phyloP scores from a whole-genome alignment of 495 filamentous ascomycete species.

The Penicillium steckii region DNA sequence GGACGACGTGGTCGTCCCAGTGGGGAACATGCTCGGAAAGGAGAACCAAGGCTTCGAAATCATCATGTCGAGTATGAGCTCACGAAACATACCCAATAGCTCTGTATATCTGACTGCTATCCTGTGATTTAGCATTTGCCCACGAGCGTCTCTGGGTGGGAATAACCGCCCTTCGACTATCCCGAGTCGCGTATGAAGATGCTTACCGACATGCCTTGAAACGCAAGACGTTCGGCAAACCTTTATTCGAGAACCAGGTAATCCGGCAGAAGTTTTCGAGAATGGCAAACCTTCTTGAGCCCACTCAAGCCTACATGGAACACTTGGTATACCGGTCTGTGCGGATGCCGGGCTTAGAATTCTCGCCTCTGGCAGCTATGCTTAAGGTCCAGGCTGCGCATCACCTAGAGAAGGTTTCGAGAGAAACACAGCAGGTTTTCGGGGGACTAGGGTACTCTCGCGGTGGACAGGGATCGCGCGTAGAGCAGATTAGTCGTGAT shows the following conservation, averaged over 20 bases:
- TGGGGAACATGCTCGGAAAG: slow-evolving; percentile 67
- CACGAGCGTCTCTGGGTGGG: slow-evolving; percentile 17
- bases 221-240: slow-evolving; percentile 15
- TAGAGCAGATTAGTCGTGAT: slow-evolving; percentile 18
- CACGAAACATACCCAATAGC: not conserved
- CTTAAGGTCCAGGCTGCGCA: slow-evolving; percentile 21
- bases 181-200: slow-evolving; percentile 14
- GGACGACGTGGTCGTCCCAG: slow-evolving; percentile 73
- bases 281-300: slow-evolving; percentile 12
- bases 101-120: not conserved
- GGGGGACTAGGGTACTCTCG: slow-evolving; percentile 17
- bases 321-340: slow-evolving; percentile 12
- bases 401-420: slow-evolving; percentile 16
- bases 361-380: slow-evolving; percentile 12
- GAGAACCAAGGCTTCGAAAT: slow-evolving; percentile 76
- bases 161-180: slow-evolving; percentile 15
- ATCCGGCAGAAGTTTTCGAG: slow-evolving; percentile 12
- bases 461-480: slow-evolving; percentile 10
- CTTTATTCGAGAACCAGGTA: slow-evolving; percentile 14
- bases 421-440: slow-evolving; percentile 20
- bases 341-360: slow-evolving; percentile 6
- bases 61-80: slow-evolving; percentile 48
- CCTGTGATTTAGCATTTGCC: slow-evolving; percentile 5
- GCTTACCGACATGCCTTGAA: slow-evolving; percentile 13
- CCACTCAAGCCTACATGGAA: slow-evolving; percentile 14